phyloP scores from a whole-genome alignment of 352 stramenopile species.

The Peronospora farinosa region DNA sequence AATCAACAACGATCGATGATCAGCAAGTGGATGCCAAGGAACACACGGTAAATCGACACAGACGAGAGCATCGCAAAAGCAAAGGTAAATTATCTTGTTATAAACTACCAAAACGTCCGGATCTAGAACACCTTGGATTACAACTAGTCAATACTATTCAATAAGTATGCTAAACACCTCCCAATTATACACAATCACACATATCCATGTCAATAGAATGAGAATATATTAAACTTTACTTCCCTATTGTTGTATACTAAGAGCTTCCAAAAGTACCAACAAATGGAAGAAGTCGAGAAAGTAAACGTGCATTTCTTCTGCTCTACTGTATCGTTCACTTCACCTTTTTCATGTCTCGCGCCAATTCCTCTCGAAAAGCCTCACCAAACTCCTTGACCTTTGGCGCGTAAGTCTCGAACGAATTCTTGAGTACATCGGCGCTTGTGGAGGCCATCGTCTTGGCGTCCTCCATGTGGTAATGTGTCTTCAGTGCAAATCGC shows the following conservation, averaged over 20 bases:
- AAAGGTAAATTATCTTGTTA: neutral
- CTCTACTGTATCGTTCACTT: constrained; percentile 31
- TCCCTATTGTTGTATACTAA: neutral
- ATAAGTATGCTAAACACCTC: too few relatives aligned
- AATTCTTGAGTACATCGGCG: constrained; percentile 40
- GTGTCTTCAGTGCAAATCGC: constrained; percentile 79
- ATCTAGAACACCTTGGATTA: neutral
- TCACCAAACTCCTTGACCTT: constrained; percentile 73
- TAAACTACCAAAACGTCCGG: constrained; percentile 3
- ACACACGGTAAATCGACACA: constrained; percentile 14
- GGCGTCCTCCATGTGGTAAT: constrained; percentile 77
- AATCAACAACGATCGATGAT: constrained; percentile 3
- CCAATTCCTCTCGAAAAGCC: constrained; percentile 69
- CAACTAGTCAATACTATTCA: neutral
- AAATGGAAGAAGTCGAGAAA: neutral
- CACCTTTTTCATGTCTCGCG: constrained; percentile 64
- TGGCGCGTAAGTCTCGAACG: constrained; percentile 51
- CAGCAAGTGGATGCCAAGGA: constrained; percentile 20
- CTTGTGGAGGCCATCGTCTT: constrained; percentile 60
- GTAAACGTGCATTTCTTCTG: neutral
- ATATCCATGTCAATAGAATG: too few relatives aligned
- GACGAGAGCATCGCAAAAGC: constrained; percentile 4
- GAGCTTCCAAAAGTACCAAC: neutral
- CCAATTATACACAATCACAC: too few relatives aligned
- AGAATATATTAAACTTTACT: too few relatives aligned